Percentiles rank a stretch among this genome's conserved stretches.
phyloP scores from a whole-genome alignment of 768 basidiomycete genomes.

The Psilocybe subaeruginosa region DNA sequence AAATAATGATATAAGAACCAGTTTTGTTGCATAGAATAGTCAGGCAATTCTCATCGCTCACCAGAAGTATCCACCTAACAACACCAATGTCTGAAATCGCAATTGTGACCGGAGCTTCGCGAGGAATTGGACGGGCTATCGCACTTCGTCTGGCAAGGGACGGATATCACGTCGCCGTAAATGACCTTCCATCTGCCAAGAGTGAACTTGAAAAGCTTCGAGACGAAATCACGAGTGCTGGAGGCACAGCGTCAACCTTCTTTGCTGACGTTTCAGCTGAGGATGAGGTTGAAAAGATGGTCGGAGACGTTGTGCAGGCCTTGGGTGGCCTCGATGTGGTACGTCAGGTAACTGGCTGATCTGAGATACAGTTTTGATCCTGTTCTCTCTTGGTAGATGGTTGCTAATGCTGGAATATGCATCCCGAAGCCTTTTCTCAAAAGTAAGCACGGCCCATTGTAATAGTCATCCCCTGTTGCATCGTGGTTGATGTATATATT shows the following conservation, averaged over 20 bases:
- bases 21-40: no score
- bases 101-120: conserved; percentile 40
- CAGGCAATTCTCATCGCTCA: no score
- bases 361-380: neutral
- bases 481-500: neutral
- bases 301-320: conserved; percentile 32
- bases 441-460: conserved; percentile 18
- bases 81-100: conserved; percentile 24
- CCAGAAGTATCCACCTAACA: neutral
- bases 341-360: conserved; percentile 14
- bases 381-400: conserved; percentile 31
- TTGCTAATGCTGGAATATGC: conserved; percentile 47
- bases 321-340: conserved; percentile 53
- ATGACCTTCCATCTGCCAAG: conserved; percentile 37
- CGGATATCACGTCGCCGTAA: conserved; percentile 49
- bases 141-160: conserved; percentile 49
- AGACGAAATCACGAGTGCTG: conserved; percentile 29
- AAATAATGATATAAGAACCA: no score
- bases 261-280: conserved; percentile 46
- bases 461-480: neutral
- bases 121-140: conserved; percentile 54
- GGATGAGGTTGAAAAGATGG: conserved; percentile 41
- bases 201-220: conserved; percentile 31
- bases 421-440: conserved; percentile 23
- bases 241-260: conserved; percentile 22